Evolutionary conservation across 129 eudicot genomes (phyloP), one percentile per base, ranked within the genome.

Genomic region (Centrapalus pauciflorus): DNA sequence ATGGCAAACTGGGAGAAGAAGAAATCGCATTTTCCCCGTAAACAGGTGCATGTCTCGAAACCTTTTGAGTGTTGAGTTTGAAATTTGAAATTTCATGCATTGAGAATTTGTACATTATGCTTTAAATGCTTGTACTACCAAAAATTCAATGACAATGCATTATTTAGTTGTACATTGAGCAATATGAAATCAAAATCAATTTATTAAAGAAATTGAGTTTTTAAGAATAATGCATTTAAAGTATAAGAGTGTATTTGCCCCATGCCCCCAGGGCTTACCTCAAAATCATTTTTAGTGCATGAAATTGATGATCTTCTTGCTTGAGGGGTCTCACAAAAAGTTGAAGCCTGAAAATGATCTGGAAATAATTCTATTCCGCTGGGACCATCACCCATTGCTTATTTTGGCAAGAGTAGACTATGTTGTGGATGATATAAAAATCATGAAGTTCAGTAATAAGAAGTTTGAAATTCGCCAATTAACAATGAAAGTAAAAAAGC

Each of bases 321-420:
- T 57, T 75, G 78, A 49, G 68, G 70, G 67, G 84, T 71, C 41
- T 70, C 78, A 62, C 71, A 62, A 52, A 92, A 77, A 61, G 86
- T 60, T 66, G 98, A 82, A 67, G 75, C 85, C 62, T 62, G 78
- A 75, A 93, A 93, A 82, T 93, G 81, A 76, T 93, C 86, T 21
- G 85, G 77, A 58, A 81, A 79, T 24, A 93, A 64, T 65, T 93
- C 77, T 66, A 93, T 69, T 16, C 88, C 87, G 54, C 85, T 76
- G 63, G 96, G 92, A 52, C 96, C 95, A 84, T 86, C 98, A 55
- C 96, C 96, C 96, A 93, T 93, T 74, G 74, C 64, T 75, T 12
- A 23, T 28, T 33, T 72, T n/a, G n/a, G 27, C 69, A 64, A 73
- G 14, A 13, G 68, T 63, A 51, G 40, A 49, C 64, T 30, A 30